These are phyloP conservation scores for Passiflora organensis DNA, from an alignment of 345 rosid species.

Conservation along the genomic window DNA sequence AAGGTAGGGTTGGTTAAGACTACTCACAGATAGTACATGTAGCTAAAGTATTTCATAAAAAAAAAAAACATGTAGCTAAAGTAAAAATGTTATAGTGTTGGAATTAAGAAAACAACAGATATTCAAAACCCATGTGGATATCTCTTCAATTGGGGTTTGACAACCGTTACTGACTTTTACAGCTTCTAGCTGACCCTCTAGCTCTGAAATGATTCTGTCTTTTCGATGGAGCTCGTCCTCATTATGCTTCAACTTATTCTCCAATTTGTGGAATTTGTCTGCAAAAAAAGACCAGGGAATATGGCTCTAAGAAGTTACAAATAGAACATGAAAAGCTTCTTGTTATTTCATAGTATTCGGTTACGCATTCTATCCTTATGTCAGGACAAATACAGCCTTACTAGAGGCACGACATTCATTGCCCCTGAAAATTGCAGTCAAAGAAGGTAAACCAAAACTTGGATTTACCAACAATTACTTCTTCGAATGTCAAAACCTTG, in stretches of 20 bases:
- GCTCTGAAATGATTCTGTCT: constrained; percentile 47
- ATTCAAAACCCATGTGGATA: constrained; percentile 37
- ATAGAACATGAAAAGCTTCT: neutral
- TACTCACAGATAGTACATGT: constrained; percentile 19
- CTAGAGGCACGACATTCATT: too few species aligned
- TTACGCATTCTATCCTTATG: neutral
- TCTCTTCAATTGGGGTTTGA: constrained; percentile 55
- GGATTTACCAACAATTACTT: constrained; percentile 49
- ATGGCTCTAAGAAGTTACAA: neutral
- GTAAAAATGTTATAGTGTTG: neutral
- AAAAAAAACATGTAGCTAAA: too few species aligned
- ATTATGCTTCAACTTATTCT: constrained; percentile 38
- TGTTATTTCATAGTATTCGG: too few species aligned
- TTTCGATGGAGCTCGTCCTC: constrained; percentile 51
- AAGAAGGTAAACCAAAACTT: constrained; percentile 6
- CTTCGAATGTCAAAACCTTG: constrained; percentile 45
- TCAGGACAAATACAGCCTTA: neutral
- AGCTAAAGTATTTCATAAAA: too few species aligned
- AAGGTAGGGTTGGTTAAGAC: constrained; percentile 64
- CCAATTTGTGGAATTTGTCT: constrained; percentile 56
- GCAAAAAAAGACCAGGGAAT: constrained; percentile 17
- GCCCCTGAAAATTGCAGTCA: constrained; percentile 2
- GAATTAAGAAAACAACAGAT: constrained; percentile 13
- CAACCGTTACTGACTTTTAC: constrained; percentile 34
- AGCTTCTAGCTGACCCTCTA: constrained; percentile 49